These are phyloP conservation scores for Vararia minispora DNA, from an alignment of 768 basidiomycete species.

Conservation along the genomic window DNA sequence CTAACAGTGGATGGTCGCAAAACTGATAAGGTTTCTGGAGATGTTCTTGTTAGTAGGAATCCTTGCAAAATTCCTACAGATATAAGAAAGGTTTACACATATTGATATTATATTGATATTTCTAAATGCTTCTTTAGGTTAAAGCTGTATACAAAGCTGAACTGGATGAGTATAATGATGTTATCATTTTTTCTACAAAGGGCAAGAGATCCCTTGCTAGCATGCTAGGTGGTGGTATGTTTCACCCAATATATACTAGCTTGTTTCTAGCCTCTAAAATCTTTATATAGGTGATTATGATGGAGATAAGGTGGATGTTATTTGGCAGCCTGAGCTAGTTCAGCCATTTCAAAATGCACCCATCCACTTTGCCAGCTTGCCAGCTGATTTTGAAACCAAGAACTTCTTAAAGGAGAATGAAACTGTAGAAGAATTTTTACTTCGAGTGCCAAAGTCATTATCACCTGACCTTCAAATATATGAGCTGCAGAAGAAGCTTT, in stretches of 20 bases:
- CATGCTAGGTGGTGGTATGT: slow-evolving; percentile 49
- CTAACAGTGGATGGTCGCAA: slow-evolving; percentile 28
- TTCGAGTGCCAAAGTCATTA: slow-evolving; percentile 14
- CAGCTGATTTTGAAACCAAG: slow-evolving; percentile 26
- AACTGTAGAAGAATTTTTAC: slow-evolving; percentile 32
- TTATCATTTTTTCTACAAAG: slow-evolving; percentile 33
- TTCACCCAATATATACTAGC: background rate
- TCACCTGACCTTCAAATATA: slow-evolving; percentile 19
- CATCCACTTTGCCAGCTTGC: slow-evolving; percentile 36
- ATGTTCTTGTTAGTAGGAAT: slow-evolving; percentile 51
- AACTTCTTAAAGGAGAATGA: slow-evolving; percentile 34
- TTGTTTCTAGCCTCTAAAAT: too few species aligned
- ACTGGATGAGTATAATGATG: slow-evolving; percentile 39
- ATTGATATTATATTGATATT: background rate
- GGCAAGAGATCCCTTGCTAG: slow-evolving; percentile 43
- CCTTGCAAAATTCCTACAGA: slow-evolving; percentile 68
- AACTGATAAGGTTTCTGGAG: slow-evolving; percentile 41
- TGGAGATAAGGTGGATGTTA: slow-evolving; percentile 48
- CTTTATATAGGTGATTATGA: slow-evolving; percentile 50
- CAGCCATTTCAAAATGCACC: slow-evolving; percentile 41
- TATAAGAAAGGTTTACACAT: slow-evolving; percentile 38
- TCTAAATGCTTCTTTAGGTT: slow-evolving; percentile 27
- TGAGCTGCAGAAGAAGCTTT: slow-evolving; percentile 36
- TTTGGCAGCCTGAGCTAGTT: slow-evolving; percentile 51
- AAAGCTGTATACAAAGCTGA: slow-evolving; percentile 41